phyloP scores from a whole-genome alignment of 2,329 filamentous ascomycete species.

The Thyridium curvatum region DNA sequence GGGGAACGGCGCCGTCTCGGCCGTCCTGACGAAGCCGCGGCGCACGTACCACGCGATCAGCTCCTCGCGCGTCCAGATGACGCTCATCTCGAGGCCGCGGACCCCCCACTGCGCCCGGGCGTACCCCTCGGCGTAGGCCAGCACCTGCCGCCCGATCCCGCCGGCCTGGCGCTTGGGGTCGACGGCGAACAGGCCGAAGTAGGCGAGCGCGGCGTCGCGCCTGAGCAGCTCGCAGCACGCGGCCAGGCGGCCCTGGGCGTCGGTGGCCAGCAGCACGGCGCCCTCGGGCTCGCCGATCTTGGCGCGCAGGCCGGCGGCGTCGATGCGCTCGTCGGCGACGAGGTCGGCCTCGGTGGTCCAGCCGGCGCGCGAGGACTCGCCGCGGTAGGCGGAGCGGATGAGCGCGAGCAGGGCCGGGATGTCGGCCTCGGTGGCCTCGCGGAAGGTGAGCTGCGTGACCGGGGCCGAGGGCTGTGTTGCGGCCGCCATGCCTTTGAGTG shows the following conservation, averaged over 20 bases:
- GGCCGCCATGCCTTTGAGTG: not conserved
- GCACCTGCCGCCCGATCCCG: slow-evolving; percentile 34
- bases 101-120: slow-evolving; percentile 24
- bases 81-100: slow-evolving; percentile 32
- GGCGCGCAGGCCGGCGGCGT: slow-evolving; percentile 21
- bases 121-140: slow-evolving; percentile 32
- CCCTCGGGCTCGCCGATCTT: slow-evolving; percentile 33
- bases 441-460: slow-evolving; percentile 21
- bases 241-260: slow-evolving; percentile 15
- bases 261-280: slow-evolving; percentile 26
- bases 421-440: slow-evolving; percentile 26
- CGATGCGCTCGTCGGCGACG: slow-evolving; percentile 35
- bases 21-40: slow-evolving; percentile 32
- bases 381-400: slow-evolving; percentile 37
- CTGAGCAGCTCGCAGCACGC: slow-evolving; percentile 38
- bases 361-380: slow-evolving; percentile 29
- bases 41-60: slow-evolving; percentile 39
- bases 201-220: slow-evolving; percentile 20
- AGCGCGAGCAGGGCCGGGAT: slow-evolving; percentile 25
- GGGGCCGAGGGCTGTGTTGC: no score
- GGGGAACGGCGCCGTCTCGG: slow-evolving; percentile 34
- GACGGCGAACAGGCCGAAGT: slow-evolving; percentile 44
- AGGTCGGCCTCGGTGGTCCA: slow-evolving; percentile 43
- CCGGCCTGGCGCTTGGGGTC: slow-evolving; percentile 32
- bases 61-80: slow-evolving; percentile 35